These are phyloP conservation scores for Leucocoprinus leucothites DNA, from an alignment of 768 basidiomycete genomes.

Conservation along the genomic window DNA sequence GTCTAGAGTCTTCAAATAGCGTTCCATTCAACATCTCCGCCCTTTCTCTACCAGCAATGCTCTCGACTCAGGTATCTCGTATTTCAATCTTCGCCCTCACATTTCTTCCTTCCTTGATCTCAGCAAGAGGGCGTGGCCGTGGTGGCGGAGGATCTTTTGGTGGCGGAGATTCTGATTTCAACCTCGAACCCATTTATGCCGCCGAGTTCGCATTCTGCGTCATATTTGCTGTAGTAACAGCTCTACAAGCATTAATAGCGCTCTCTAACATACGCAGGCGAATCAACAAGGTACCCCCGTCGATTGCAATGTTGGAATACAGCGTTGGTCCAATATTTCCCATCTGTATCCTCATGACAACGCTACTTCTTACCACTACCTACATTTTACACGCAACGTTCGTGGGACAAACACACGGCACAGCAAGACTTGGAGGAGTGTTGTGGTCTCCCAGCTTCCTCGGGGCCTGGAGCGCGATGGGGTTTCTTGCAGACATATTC, in stretches of 20 bases:
- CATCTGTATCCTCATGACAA: not conserved
- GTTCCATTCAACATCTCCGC: too few species aligned
- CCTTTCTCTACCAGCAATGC: too few species aligned
- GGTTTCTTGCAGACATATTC: not conserved
- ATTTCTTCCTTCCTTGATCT: too few species aligned
- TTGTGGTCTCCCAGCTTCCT: not conserved
- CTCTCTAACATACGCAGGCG: too few species aligned
- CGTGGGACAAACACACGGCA: not conserved
- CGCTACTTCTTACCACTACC: not conserved
- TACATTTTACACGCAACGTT: not conserved
- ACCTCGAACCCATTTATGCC: not conserved
- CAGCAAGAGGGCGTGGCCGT: too few species aligned
- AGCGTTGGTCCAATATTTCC: not conserved
- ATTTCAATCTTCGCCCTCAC: too few species aligned
- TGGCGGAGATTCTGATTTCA: too few species aligned
- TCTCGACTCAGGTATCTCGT: too few species aligned
- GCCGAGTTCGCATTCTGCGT: not conserved
- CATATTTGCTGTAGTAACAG: not conserved
- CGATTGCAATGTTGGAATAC: too few species aligned
- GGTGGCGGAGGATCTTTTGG: too few species aligned
- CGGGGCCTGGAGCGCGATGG: not conserved
- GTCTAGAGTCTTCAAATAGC: too few species aligned
- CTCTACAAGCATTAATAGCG: not conserved
- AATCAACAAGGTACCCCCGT: too few species aligned
- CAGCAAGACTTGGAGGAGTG: not conserved